Evolutionary conservation across 495 filamentous ascomycete genomes (phyloP).

Genomic region (Amniculicola lignicola): DNA sequence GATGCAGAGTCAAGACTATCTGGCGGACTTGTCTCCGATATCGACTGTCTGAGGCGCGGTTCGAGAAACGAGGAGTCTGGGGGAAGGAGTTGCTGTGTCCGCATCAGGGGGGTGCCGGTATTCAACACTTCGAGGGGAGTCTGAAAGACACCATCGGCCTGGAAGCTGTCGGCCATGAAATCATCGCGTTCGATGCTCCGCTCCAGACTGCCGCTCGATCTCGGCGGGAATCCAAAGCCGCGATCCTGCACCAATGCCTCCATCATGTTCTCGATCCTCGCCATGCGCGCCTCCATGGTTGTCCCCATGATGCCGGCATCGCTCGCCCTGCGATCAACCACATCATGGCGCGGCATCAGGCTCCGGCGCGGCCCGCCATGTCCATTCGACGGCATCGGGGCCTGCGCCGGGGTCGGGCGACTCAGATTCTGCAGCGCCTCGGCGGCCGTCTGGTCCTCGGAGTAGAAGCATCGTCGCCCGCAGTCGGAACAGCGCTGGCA

Average conservation of each 20-base stretch:
- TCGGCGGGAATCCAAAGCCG: neutral
- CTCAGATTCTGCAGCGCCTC: slow-evolving; percentile 32
- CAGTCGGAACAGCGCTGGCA: slow-evolving; percentile 21
- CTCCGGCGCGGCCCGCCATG: slow-evolving; percentile 9
- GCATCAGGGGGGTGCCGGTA: neutral
- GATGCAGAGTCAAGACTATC: neutral
- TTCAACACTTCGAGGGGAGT: slow-evolving; percentile 10
- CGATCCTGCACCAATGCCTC: slow-evolving; percentile 18
- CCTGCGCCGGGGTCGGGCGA: slow-evolving; percentile 10
- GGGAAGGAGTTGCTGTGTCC: slow-evolving; percentile 1
- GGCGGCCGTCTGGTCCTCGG: slow-evolving; percentile 31
- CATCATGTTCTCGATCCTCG: slow-evolving; percentile 27
- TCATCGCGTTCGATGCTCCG: too few relatives aligned
- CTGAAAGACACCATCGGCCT: slow-evolving; percentile 8
- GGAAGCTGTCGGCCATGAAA: neutral
- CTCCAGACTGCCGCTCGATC: slow-evolving; percentile 20
- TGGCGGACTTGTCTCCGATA: neutral
- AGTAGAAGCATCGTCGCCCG: slow-evolving; percentile 25
- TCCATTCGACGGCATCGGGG: slow-evolving; percentile 5
- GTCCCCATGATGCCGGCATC: slow-evolving; percentile 18
- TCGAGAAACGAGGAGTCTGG: neutral
- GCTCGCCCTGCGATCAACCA: slow-evolving; percentile 16
- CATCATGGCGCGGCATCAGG: slow-evolving; percentile 15
- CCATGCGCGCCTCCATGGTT: slow-evolving; percentile 27
- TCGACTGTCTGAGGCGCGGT: neutral